Evolutionary conservation across 2,329 filamentous ascomycete genomes (phyloP), one percentile per base, ranked within the genome.

Genomic region (Grosmannia clavigera): DNA sequence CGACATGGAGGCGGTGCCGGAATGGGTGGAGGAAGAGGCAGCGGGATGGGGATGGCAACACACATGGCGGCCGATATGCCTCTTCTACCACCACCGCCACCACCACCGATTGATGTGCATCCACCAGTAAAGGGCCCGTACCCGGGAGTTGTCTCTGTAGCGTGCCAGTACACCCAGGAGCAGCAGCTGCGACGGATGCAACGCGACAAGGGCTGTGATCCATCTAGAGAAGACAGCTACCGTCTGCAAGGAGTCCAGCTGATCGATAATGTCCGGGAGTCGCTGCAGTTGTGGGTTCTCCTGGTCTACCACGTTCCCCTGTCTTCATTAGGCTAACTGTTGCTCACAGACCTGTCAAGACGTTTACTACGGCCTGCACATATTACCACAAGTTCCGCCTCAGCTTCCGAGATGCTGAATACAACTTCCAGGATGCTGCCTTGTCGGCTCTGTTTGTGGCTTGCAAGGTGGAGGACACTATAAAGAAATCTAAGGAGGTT

Each of bases 391-490:
- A 91, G 66, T 96, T 96, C 71, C 86, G 92, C 38, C 80, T 97
- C 58, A 83, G 87, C 54, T 91, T 95, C 68, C 81, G 85, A n/a
- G 90, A 92, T 66, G 84, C 78, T 65, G 91, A 95, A 68, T 96
- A 95, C 72, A 88, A 88, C 70, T 91, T 85, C 64, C 74, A 90
- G 71, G 92, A 97, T 70, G 92, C 90, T 1, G 90, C 92, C 0
- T 83, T 94, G 7, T 90, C 94, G 1, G 87, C 90, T 29, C 77
- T 99, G 10, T 92, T 97, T 68, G 88, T 92, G 3, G 92, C 92
- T 2, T 97, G 92, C 78, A 99, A 99, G 75, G 91, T 95, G 54
- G 94, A 99, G 73, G 94, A 99, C 72, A 99, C 94, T 0, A 82
- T 96, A 65, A 99, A 99, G 75, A 97, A 97, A 76, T 95, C 90